Percentiles rank a stretch among this genome's conserved stretches.
Conservation (phyloP, 202 grass and related monocot species). For the Sporobolus alterniflorus region DNA sequence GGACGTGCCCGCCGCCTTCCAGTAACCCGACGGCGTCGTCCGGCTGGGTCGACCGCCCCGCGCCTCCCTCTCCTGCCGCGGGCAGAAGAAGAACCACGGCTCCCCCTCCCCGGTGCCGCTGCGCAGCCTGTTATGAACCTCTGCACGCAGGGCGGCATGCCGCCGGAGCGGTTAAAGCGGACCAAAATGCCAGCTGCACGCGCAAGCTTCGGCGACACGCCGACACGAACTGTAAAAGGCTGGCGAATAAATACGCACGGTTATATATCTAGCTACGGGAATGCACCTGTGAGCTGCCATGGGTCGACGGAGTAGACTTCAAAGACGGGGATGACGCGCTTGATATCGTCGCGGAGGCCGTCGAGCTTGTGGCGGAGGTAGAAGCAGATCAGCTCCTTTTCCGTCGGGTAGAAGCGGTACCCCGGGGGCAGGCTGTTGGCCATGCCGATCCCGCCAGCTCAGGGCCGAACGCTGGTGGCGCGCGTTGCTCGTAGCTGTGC, state of each 20-base stretch:
- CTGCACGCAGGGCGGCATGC: constrained; percentile 17
- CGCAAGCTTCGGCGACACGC: no score
- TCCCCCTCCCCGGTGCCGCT: constrained; percentile 38
- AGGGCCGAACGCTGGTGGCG: background rate
- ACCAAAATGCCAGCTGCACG: background rate
- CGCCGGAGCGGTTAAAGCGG: background rate
- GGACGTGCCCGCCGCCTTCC: constrained; percentile 91
- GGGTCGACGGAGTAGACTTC: constrained; percentile 80
- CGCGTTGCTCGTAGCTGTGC: background rate
- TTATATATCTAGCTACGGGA: no score
- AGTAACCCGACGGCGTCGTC: constrained; percentile 84
- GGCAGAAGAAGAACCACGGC: constrained; percentile 94
- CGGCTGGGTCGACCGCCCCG: constrained; percentile 76
- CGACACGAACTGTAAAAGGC: no score
- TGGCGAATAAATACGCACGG: no score
- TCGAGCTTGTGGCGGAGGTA: constrained; percentile 93
- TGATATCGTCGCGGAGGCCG: constrained; percentile 58
- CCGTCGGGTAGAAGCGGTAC: constrained; percentile 86
- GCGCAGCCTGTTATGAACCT: constrained; percentile 37
- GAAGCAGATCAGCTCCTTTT: constrained; percentile 91
- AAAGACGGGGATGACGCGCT: constrained; percentile 75
- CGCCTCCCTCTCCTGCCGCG: constrained; percentile 74
- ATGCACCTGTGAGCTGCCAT: constrained; percentile 56
- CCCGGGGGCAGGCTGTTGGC: constrained; percentile 49
- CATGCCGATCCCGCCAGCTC: constrained; percentile 33